A percentile compares a stretch with the other conserved stretches of the same genome.
phyloP scores from a whole-genome alignment of 208 protist species.

The Wallacemonas sp. region DNA sequence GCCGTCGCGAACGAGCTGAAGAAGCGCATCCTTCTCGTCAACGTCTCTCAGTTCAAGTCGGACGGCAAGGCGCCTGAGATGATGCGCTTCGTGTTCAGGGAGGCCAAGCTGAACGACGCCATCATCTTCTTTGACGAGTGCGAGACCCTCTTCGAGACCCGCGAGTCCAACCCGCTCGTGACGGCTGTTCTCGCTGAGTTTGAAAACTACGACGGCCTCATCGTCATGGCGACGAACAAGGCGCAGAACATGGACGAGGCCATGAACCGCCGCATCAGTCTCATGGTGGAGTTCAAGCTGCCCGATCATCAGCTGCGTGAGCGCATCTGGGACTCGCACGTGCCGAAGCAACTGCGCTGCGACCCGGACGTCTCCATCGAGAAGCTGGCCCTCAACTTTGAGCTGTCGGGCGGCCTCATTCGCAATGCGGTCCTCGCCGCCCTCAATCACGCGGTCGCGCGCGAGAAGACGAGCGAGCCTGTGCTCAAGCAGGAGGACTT shows the following conservation, averaged over 20 bases:
- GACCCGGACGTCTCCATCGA: constrained; percentile 70
- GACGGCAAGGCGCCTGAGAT: constrained; percentile 66
- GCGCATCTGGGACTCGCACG: constrained; percentile 82
- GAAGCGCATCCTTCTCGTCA: constrained; percentile 90
- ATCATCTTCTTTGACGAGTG: constrained; percentile 96
- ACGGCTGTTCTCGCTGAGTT: constrained; percentile 91
- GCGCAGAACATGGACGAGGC: constrained; percentile 90
- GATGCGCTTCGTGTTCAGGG: constrained; percentile 90
- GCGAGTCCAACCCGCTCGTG: constrained; percentile 78
- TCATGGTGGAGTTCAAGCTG: constrained; percentile 91
- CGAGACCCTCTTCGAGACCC: constrained; percentile 88
- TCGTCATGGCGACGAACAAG: constrained; percentile 92
- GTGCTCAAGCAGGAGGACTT: constrained; percentile 73
- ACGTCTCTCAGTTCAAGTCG: constrained; percentile 75
- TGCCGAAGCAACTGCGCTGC: constrained; percentile 54
- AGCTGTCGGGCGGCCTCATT: constrained; percentile 91
- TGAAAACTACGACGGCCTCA: constrained; percentile 88
- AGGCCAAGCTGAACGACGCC: constrained; percentile 91
- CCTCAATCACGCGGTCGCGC: constrained; percentile 74
- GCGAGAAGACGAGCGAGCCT: constrained; percentile 65
- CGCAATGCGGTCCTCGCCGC: constrained; percentile 91
- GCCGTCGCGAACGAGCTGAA: constrained; percentile 87
- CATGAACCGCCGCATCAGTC: constrained; percentile 93
- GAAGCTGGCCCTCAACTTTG: constrained; percentile 82
- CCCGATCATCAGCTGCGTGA: constrained; percentile 87